Conservation (phyloP, 2,329 filamentous ascomycete genomes). For the Botrytis fragariae region DNA sequence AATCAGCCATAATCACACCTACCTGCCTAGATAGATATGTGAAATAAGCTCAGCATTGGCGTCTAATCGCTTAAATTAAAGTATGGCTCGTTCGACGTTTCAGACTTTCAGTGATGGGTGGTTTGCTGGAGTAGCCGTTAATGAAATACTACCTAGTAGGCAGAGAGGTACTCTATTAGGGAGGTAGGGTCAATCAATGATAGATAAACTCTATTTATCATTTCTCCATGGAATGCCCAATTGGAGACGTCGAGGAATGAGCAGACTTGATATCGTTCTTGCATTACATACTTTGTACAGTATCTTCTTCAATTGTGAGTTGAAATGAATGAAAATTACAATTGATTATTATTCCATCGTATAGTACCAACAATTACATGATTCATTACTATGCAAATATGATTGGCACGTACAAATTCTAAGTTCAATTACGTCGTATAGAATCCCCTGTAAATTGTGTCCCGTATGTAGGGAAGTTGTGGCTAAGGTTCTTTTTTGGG, state of each 20-base stretch:
- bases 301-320: not conserved
- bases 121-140: not conserved
- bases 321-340: not conserved
- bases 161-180: not conserved
- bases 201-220: not conserved
- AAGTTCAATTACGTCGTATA: constrained; percentile 1
- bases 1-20: not conserved
- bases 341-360: not conserved
- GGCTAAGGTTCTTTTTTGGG: constrained; percentile 12
- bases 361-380: not conserved
- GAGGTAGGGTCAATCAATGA: not conserved
- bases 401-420: not conserved
- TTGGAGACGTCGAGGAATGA: not conserved
- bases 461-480: not conserved
- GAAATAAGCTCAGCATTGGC: not conserved
- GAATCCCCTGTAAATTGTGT: not conserved
- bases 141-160: not conserved
- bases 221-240: not conserved
- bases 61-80: constrained; percentile 11
- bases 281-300: not conserved
- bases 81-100: not conserved
- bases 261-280: not conserved
- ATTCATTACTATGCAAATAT: not conserved
- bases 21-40: not conserved
- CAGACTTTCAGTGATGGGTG: not conserved